Percentiles rank a stretch among this genome's conserved stretches.
Evolutionary conservation across 169 alveolate genomes (phyloP).

Genomic region (Plasmodium billcollinsi): DNA sequence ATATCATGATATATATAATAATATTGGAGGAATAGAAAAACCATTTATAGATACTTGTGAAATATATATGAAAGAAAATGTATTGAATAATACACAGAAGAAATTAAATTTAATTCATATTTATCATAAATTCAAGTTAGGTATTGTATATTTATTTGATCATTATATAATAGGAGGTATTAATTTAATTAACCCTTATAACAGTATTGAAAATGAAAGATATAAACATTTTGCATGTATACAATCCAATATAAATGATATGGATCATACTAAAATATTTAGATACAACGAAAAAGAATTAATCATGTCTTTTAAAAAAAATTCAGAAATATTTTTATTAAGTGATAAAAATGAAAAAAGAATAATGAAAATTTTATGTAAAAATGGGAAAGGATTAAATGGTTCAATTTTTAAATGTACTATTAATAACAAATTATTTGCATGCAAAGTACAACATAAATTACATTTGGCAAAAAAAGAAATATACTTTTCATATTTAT

Average conservation of each 20-base stretch:
- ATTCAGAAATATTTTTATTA: slow-evolving; percentile 22
- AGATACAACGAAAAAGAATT: slow-evolving; percentile 36
- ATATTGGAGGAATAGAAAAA: slow-evolving; percentile 9
- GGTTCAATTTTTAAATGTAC: slow-evolving; percentile 56
- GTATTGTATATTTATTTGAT: slow-evolving; percentile 34
- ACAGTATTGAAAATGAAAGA: slow-evolving; percentile 34
- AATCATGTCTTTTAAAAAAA: slow-evolving; percentile 6
- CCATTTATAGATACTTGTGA: slow-evolving; percentile 35
- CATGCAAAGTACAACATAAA: slow-evolving; percentile 64
- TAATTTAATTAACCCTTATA: slow-evolving; percentile 49
- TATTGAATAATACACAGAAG: neutral
- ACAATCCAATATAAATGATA: slow-evolving; percentile 50
- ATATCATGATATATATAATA: neutral
- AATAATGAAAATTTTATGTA: slow-evolving; percentile 22
- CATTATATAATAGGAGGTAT: slow-evolving; percentile 60
- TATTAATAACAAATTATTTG: slow-evolving; percentile 29
- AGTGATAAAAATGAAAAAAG: slow-evolving; percentile 32
- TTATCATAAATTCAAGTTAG: slow-evolving; percentile 17
- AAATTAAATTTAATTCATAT: neutral
- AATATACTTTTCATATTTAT: slow-evolving; percentile 66
- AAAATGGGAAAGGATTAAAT: slow-evolving; percentile 67
- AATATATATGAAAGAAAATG: slow-evolving; percentile 44
- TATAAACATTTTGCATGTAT: slow-evolving; percentile 11
- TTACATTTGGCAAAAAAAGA: slow-evolving; percentile 59
- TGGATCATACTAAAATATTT: slow-evolving; percentile 43